These are phyloP conservation scores for Elsinoe necatrix DNA, from an alignment of 2,329 filamentous ascomycete genomes.

Conservation along the genomic window DNA sequence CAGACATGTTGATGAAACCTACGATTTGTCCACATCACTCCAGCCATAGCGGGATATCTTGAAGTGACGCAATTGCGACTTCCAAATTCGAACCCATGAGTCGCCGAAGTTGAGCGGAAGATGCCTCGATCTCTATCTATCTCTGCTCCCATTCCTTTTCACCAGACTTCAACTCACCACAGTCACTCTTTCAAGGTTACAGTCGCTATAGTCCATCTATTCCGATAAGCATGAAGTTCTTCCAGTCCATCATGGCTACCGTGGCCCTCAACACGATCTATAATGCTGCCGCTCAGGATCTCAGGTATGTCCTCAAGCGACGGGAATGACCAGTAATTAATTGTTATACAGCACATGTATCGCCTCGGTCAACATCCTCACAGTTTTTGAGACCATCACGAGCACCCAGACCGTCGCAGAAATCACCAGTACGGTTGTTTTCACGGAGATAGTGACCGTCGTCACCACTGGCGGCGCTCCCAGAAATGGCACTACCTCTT, in stretches of 20 bases:
- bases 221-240: not conserved
- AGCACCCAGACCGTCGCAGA: conserved; percentile 13
- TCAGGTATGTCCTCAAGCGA: not conserved
- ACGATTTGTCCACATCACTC: too few relatives aligned
- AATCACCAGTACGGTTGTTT: not conserved
- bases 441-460: conserved; percentile 16
- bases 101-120: not conserved
- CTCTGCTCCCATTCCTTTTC: not conserved
- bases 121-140: too few relatives aligned
- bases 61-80: not conserved
- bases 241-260: not conserved
- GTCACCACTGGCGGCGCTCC: conserved; percentile 18
- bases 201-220: not conserved
- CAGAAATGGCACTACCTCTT: conserved; percentile 17
- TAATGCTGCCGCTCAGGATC: not conserved
- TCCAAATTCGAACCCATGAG: not conserved
- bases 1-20: too few relatives aligned
- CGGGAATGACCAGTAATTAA: not conserved
- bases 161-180: not conserved
- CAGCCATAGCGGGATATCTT: not conserved
- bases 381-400: conserved; percentile 8
- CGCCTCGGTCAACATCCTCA: conserved; percentile 6
- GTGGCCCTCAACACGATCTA: not conserved
- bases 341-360: not conserved
- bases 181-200: conserved; percentile 2